Evolutionary conservation across 2,329 filamentous ascomycete species (phyloP).

Genomic region (Alternaria brassicae): DNA sequence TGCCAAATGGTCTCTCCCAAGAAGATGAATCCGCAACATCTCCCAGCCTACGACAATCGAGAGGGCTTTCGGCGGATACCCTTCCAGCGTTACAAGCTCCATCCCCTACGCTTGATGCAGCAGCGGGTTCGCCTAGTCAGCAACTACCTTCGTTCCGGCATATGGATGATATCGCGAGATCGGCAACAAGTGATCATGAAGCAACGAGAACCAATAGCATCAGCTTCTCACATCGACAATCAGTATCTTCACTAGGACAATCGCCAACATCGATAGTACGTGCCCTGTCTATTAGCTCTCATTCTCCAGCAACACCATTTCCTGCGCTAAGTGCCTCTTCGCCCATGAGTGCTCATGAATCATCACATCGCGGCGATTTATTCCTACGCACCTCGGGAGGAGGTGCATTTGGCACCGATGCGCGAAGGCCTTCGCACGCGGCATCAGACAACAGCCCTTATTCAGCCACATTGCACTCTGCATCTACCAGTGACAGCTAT

Average conservation of each 20-base stretch:
- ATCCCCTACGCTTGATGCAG: conserved; percentile 39
- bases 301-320: conserved; percentile 43
- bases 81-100: conserved; percentile 47
- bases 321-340: conserved; percentile 43
- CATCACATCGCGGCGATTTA: conserved; percentile 37
- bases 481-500: conserved; percentile 46
- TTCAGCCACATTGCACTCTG: conserved; percentile 41
- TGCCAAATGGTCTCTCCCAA: conserved; percentile 29
- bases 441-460: conserved; percentile 45
- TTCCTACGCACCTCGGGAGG: conserved; percentile 43
- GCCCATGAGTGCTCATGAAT: conserved; percentile 40
- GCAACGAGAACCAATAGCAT: conserved; percentile 35
- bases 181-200: conserved; percentile 43
- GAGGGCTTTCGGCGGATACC: conserved; percentile 38
- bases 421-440: conserved; percentile 47
- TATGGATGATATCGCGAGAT: conserved; percentile 45
- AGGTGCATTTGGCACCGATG: conserved; percentile 36
- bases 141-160: conserved; percentile 46
- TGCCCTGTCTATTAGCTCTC: conserved; percentile 44
- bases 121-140: conserved; percentile 39
- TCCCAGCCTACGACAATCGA: conserved; percentile 39
- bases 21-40: conserved; percentile 37
- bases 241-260: conserved; percentile 45
- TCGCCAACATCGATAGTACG: conserved; percentile 47
- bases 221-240: conserved; percentile 43